Conservation (phyloP, 1,139 yeast species). For the Geotrichum candidum region DNA sequence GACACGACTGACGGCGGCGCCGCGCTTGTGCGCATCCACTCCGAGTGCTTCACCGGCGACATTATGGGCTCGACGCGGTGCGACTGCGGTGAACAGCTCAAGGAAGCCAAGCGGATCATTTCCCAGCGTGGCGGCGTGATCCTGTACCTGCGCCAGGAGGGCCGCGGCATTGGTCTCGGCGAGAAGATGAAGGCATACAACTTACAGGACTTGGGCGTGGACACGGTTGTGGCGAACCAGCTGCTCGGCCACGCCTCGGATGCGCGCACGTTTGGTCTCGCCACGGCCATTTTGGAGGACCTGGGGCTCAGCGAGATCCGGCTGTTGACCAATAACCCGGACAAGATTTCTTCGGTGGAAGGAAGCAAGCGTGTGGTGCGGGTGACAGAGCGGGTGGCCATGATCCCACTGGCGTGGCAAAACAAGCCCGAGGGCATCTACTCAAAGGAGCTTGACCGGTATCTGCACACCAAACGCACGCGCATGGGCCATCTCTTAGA, state of each 20-base stretch:
- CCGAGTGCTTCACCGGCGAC: slow-evolving; percentile 98
- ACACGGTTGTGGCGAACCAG: slow-evolving; percentile 93
- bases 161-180: slow-evolving; percentile 95
- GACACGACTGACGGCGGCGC: slow-evolving; percentile 12
- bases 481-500: slow-evolving; percentile 92
- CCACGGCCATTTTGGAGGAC: slow-evolving; percentile 86
- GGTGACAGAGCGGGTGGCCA: slow-evolving; percentile 84
- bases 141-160: slow-evolving; percentile 94
- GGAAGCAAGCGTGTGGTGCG: slow-evolving; percentile 65
- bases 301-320: slow-evolving; percentile 68
- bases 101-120: slow-evolving; percentile 93
- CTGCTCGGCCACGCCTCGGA: slow-evolving; percentile 95
- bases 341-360: slow-evolving; percentile 90
- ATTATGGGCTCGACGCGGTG: slow-evolving; percentile 99
- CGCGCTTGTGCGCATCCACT: slow-evolving; percentile 76
- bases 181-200: slow-evolving; percentile 96
- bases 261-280: slow-evolving; percentile 84
- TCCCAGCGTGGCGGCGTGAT: slow-evolving; percentile 88
- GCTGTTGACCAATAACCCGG: slow-evolving; percentile 90
- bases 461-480: slow-evolving; percentile 86
- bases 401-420: slow-evolving; percentile 94
- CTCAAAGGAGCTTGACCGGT: slow-evolving; percentile 84
- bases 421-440: slow-evolving; percentile 59
- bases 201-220: slow-evolving; percentile 95
- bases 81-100: slow-evolving; percentile 98